These are phyloP conservation scores for Linum lewisii DNA, from an alignment of 345 rosid genomes.

Conservation along the genomic window DNA sequence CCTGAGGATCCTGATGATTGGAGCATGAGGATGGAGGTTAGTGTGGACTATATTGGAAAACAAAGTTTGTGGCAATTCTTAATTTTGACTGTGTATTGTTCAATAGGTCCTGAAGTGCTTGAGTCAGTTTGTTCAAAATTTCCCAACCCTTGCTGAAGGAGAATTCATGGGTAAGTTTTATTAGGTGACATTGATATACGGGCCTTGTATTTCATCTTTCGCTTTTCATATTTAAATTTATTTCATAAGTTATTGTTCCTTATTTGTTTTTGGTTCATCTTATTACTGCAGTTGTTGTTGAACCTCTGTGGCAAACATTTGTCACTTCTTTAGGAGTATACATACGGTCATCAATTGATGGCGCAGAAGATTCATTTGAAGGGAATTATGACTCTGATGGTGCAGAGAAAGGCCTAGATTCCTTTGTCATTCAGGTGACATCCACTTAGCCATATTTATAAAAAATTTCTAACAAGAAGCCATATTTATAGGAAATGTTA, in stretches of 20 bases:
- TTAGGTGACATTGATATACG: not conserved
- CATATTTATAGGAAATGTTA: not conserved
- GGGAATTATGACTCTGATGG: conserved; percentile 95
- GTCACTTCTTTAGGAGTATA: conserved; percentile 68
- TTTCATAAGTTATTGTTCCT: conserved; percentile 7
- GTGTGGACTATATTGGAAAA: conserved; percentile 13
- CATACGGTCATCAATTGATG: conserved; percentile 59
- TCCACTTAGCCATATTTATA: not conserved
- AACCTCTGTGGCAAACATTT: conserved; percentile 88
- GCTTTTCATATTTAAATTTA: not conserved
- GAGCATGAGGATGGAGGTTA: conserved; percentile 89
- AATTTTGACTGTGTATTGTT: conserved; percentile 2
- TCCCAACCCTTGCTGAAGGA: conserved; percentile 51
- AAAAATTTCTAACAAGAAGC: no score
- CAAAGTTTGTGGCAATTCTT: conserved; percentile 3
- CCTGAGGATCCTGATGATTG: conserved; percentile 93
- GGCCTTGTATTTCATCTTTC: not conserved
- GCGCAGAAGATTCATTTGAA: conserved; percentile 60
- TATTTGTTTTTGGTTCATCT: conserved; percentile 12
- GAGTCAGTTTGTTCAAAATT: conserved; percentile 85
- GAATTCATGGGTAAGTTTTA: conserved; percentile 57
- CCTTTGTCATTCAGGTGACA: conserved; percentile 77
- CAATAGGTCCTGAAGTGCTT: conserved; percentile 80
- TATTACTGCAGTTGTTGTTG: conserved; percentile 53
- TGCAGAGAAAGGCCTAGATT: conserved; percentile 82